phyloP scores from a whole-genome alignment of 108 stramenopile species.

The Cylindrotheca fusiformis region DNA sequence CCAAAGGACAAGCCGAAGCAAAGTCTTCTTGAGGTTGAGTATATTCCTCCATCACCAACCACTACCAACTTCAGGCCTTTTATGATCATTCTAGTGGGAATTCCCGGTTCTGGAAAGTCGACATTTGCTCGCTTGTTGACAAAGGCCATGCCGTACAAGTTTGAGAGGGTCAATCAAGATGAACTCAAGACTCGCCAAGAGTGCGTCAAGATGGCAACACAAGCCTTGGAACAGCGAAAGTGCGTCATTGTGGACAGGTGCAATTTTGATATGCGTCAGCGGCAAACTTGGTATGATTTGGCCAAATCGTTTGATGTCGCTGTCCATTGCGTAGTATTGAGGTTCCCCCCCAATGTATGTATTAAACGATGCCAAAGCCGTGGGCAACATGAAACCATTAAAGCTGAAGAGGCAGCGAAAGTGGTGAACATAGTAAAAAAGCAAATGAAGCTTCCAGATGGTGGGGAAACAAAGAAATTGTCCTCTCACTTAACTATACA shows the following conservation, averaged over 20 bases:
- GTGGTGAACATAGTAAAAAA: constrained; percentile 9
- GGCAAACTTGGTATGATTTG: constrained; percentile 39
- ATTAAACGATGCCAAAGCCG: constrained; percentile 30
- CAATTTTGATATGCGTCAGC: constrained; percentile 54
- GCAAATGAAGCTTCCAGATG: constrained; percentile 4
- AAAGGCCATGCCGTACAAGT: constrained; percentile 41
- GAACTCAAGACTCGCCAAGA: constrained; percentile 39
- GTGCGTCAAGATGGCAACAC: constrained; percentile 22
- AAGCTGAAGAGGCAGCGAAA: constrained; percentile 18
- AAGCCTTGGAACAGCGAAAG: constrained; percentile 10
- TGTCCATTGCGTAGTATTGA: constrained; percentile 20
- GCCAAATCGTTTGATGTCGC: constrained; percentile 11
- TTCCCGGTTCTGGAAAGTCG: constrained; percentile 70
- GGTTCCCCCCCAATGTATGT: constrained; percentile 16
- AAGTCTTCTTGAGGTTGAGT: neutral
- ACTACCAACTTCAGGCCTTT: constrained; percentile 20
- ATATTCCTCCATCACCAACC: neutral
- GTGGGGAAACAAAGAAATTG: constrained; percentile 5
- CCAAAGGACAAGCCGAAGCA: neutral
- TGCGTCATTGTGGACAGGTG: constrained; percentile 70
- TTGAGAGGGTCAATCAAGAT: constrained; percentile 70
- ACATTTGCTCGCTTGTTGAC: constrained; percentile 48
- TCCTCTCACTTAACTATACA: neutral
- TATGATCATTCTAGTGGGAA: constrained; percentile 53
- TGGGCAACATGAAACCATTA: constrained; percentile 27